Percentiles rank a stretch among this genome's conserved stretches.
These are phyloP conservation scores for Mycena pura DNA, from an alignment of 768 basidiomycete species.

Conservation along the genomic window DNA sequence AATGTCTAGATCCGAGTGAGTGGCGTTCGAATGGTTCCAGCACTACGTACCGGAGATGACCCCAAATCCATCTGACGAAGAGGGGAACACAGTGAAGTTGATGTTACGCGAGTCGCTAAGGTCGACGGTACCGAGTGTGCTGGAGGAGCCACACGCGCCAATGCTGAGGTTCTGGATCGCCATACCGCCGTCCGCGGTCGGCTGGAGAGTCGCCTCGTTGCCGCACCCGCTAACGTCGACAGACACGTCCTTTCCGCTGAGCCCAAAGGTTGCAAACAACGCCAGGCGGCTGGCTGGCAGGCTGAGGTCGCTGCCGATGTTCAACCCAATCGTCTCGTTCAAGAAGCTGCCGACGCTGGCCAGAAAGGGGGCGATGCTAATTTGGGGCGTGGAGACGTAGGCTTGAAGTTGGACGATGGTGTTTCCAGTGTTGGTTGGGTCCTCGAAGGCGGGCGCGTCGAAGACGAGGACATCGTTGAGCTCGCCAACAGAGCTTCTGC, in stretches of 20 bases:
- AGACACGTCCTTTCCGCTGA: conserved; percentile 39
- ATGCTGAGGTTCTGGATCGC: conserved; percentile 39
- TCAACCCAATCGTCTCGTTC: conserved; percentile 34
- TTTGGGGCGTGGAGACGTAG: conserved; percentile 42
- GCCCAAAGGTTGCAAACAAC: conserved; percentile 41
- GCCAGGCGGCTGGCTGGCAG: conserved; percentile 39
- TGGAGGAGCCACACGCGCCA: conserved; percentile 36
- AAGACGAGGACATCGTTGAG: conserved; percentile 46
- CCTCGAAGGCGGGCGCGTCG: conserved; percentile 48
- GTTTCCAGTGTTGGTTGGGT: conserved; percentile 39
- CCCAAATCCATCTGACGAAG: conserved; percentile 46
- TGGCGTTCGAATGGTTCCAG: neutral
- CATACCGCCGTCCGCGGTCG: conserved; percentile 43
- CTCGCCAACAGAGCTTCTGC: conserved; percentile 26
- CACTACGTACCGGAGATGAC: conserved; percentile 47
- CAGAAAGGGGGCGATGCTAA: conserved; percentile 33
- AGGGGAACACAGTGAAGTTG: conserved; percentile 42
- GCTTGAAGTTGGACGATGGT: conserved; percentile 42
- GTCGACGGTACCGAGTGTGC: conserved; percentile 25
- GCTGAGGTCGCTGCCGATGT: conserved; percentile 36
- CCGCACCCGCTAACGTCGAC: conserved; percentile 42
- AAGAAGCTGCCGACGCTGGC: conserved; percentile 31
- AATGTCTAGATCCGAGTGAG: conserved; percentile 39
- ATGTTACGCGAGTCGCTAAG: conserved; percentile 30
- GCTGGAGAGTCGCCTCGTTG: conserved; percentile 28